Base-by-base conservation (phyloP, 768 basidiomycete species). In the Rhizopogon vinicolor region DNA sequence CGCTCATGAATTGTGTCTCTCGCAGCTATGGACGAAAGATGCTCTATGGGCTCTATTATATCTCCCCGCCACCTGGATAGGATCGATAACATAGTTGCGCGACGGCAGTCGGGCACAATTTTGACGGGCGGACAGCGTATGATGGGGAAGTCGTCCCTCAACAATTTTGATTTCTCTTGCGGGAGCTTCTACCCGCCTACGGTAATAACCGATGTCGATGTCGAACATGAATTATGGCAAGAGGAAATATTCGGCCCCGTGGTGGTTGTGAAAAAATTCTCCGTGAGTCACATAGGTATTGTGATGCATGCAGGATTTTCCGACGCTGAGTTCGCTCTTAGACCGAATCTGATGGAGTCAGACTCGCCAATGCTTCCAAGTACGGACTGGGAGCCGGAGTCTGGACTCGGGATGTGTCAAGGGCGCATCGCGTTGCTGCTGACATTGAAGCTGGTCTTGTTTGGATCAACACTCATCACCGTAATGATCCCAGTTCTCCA, bases 181-280 rank as follows among this genome's bases (percentile, higher is more conserved):
- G 92, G 92, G 46, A 78, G 75, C 58, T 94, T 93, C 72, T 91
- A 84, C 70, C 79, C 89, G 4, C 92, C 92, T 0, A 94, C 92
- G 0, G 76, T 94, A 35, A 79, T 94, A 54, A 65, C 74, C 0
- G 78, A 84, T 51, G 78, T 90, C 13, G 71, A 73, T 29, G 68
- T 74, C 0, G 72, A 79, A 35, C 85, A 87, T 59, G 80, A 81
- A 45, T 68, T 92, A 25, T 93, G 91, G 90, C 72, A 80, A 62
- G 91, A 93, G 69, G 91, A 93, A 66, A 75, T 92, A 12, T 93
- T 93, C 62, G 91, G 91, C 1, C 91, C 91, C 1, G 89, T 92
- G n/a, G 83, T 92, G 1, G 81, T 89, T 3, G 78, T 87, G 41
- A 83, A 78, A 51, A 74, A 68, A 50, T 85, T 84, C 61, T 59